These are phyloP conservation scores for Penicillium fimorum DNA, from an alignment of 495 filamentous ascomycete species.

Conservation along the genomic window DNA sequence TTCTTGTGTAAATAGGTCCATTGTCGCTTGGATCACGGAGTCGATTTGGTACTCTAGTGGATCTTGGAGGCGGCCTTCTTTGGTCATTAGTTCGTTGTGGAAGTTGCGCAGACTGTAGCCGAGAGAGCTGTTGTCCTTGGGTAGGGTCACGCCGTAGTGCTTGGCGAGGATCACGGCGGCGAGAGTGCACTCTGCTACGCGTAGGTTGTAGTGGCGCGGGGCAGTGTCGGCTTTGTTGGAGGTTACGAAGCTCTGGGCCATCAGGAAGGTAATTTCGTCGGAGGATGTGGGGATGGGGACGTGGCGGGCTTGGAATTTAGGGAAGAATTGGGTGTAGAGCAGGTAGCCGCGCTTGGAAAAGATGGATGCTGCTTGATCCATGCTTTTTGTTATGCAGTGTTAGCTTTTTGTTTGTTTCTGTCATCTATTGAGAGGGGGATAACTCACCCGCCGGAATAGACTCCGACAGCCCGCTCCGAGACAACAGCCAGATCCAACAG, in stretches of 20 bases:
- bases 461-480: constrained; percentile 89
- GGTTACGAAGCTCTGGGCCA: constrained; percentile 90
- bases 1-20: constrained; percentile 64
- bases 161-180: constrained; percentile 75
- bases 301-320: constrained; percentile 69
- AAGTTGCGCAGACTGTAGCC: constrained; percentile 82
- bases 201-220: constrained; percentile 91
- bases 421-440: not conserved
- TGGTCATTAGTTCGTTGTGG: constrained; percentile 74
- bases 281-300: constrained; percentile 80
- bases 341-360: constrained; percentile 83
- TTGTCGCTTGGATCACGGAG: constrained; percentile 62
- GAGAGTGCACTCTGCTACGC: constrained; percentile 91
- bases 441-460: constrained; percentile 88
- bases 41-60: constrained; percentile 64
- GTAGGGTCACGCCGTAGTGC: constrained; percentile 60
- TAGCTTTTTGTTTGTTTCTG: constrained; percentile 28
- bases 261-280: constrained; percentile 85
- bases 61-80: constrained; percentile 53
- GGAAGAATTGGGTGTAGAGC: constrained; percentile 86
- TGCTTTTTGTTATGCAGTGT: constrained; percentile 36
- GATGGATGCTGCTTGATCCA: constrained; percentile 98
- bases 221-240: constrained; percentile 93
- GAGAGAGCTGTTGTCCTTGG: constrained; percentile 77
- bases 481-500: constrained; percentile 89